These are phyloP conservation scores for Suhomyces taliae DNA, from an alignment of 1,139 yeast species.

Conservation along the genomic window DNA sequence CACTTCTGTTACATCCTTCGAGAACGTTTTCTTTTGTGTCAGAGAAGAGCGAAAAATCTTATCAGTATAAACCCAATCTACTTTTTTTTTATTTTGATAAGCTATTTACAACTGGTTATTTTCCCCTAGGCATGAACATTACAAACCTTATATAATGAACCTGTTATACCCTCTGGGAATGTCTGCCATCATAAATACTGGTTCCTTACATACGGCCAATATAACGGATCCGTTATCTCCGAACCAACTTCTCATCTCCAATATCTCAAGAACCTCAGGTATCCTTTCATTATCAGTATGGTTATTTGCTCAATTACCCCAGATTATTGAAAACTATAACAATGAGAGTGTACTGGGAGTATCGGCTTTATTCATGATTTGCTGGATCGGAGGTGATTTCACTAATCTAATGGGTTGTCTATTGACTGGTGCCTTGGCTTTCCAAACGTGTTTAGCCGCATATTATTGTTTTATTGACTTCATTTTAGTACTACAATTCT, in stretches of 20 bases:
- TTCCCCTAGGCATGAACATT: no score
- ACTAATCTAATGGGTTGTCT: slow-evolving; percentile 26
- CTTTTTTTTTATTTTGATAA: no score
- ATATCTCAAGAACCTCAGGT: slow-evolving; percentile 22
- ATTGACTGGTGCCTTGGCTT: slow-evolving; percentile 26
- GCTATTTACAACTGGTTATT: no score
- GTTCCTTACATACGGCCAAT: no score
- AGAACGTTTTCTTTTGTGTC: no score
- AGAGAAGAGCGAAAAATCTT: slow-evolving; percentile 4
- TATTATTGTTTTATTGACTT: slow-evolving; percentile 28
- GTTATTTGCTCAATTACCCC: slow-evolving; percentile 32
- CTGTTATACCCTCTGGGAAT: background rate
- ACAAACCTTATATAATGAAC: background rate
- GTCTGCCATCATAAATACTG: background rate
- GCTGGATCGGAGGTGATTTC: slow-evolving; percentile 28
- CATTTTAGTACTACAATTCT: slow-evolving; percentile 23
- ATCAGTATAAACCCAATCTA: background rate
- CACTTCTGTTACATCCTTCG: no score
- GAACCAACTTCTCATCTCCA: slow-evolving; percentile 2
- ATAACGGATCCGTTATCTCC: background rate
- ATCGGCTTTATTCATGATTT: slow-evolving; percentile 20
- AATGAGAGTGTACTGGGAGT: slow-evolving; percentile 27
- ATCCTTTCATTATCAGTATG: slow-evolving; percentile 30
- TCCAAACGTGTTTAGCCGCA: slow-evolving; percentile 25
- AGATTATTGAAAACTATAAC: slow-evolving; percentile 25